These are phyloP conservation scores for Rhodotorula kratochvilovae DNA, from an alignment of 768 basidiomycete species.

Conservation along the genomic window DNA sequence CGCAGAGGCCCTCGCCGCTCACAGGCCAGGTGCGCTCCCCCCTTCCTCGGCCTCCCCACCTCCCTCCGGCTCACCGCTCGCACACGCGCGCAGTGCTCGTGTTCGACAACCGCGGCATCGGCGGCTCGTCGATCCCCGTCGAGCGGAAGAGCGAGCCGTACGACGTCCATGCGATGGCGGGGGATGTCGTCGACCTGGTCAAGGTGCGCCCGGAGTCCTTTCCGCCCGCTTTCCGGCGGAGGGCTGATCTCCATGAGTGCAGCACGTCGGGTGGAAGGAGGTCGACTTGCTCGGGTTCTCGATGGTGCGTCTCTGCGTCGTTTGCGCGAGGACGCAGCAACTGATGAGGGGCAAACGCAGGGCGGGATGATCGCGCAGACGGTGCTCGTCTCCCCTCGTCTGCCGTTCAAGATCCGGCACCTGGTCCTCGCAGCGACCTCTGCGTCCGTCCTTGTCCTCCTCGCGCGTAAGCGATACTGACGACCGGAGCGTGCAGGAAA, in stretches of 20 bases:
- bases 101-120: conserved; percentile 37
- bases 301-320: conserved; percentile 10
- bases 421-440: conserved; percentile 28
- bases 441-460: conserved; percentile 7
- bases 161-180: neutral
- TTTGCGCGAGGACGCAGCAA: fast-evolving
- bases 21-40: conserved; percentile 13
- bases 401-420: conserved; percentile 33
- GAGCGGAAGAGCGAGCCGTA: conserved; percentile 3
- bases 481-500: conserved; percentile 3
- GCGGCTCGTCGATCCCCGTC: conserved; percentile 5
- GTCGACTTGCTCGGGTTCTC: conserved; percentile 34
- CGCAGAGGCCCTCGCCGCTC: neutral
- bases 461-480: too few relatives aligned
- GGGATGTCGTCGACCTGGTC: conserved; percentile 15
- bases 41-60: too few relatives aligned
- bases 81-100: conserved; percentile 15
- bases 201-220: neutral
- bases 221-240: too few relatives aligned
- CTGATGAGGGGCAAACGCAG: neutral
- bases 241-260: neutral
- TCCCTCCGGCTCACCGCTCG: neutral
- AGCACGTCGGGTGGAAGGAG: conserved; percentile 22
- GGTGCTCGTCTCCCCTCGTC: neutral
- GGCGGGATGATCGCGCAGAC: conserved; percentile 31